Conservation (phyloP, 495 filamentous ascomycete genomes). For the Hyaloscypha hepaticicola region DNA sequence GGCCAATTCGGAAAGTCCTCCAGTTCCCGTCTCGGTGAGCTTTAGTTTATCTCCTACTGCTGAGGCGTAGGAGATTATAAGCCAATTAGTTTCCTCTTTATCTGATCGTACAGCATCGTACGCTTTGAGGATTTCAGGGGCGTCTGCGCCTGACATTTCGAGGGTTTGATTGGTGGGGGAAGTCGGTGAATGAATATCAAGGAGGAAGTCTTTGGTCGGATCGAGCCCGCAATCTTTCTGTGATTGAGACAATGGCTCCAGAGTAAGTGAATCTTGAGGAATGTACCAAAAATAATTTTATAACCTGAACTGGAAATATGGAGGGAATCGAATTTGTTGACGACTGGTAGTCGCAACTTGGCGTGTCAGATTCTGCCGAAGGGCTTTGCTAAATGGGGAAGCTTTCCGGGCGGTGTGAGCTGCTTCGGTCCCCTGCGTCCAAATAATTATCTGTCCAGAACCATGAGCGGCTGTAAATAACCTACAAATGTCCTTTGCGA, state of each 20-base stretch:
- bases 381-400: not conserved
- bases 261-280: not conserved
- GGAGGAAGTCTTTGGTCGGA: not conserved
- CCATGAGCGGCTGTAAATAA: not conserved
- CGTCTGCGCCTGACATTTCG: conserved; percentile 30
- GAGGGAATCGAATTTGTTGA: not conserved
- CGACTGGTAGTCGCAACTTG: not conserved
- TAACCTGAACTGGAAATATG: not conserved
- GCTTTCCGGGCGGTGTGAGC: not conserved
- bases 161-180: not conserved
- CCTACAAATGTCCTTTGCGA: not conserved
- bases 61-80: conserved; percentile 53
- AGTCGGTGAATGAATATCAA: not conserved
- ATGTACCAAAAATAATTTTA: not conserved
- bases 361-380: conserved; percentile 4
- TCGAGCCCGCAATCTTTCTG: conserved; percentile 3
- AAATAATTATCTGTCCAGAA: conserved; percentile 6
- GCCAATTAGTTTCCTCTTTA: conserved; percentile 56
- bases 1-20: conserved; percentile 50
- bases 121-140: conserved; percentile 31
- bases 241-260: not conserved
- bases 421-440: no score
- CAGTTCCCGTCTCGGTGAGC: conserved; percentile 47
- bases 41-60: conserved; percentile 45
- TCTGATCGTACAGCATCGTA: conserved; percentile 46